A percentile compares a stretch with the other conserved stretches of the same genome.
phyloP scores from a whole-genome alignment of 1,284 basidiomycete species.

The Irpex sp. region DNA sequence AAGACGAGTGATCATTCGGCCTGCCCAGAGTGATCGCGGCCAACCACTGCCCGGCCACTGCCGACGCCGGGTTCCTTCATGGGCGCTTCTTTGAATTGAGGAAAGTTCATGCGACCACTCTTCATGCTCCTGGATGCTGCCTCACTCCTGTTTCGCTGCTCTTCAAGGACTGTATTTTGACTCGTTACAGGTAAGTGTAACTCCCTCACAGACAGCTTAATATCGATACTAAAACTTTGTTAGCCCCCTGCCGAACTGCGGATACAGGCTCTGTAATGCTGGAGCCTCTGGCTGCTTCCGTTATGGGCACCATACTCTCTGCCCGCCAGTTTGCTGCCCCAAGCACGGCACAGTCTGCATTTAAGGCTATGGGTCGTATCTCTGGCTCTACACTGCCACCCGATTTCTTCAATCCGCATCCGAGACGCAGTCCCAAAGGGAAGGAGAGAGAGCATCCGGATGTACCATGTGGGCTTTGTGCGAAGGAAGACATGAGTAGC shows the following conservation, averaged over 20 bases:
- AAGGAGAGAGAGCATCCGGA: constrained; percentile 43
- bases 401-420: constrained; percentile 54
- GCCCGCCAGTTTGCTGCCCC: constrained; percentile 34
- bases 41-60: background rate
- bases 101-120: background rate
- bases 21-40: background rate
- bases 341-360: constrained; percentile 17
- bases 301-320: constrained; percentile 47
- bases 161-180: background rate
- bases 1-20: background rate
- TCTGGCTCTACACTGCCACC: constrained; percentile 29
- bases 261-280: constrained; percentile 37
- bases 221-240: background rate
- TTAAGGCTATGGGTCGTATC: constrained; percentile 22
- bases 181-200: background rate
- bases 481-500: constrained; percentile 4
- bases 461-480: constrained; percentile 21
- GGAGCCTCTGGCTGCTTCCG: constrained; percentile 50
- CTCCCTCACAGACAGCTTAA: background rate
- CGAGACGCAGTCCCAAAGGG: constrained; percentile 41
- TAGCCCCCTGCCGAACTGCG: constrained; percentile 26
- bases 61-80: background rate
- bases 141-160: background rate
- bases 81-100: background rate
- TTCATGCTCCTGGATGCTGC: constrained; percentile 1